Conservation (phyloP, 75 land plant genomes). For the Cupressus sempervirens region DNA sequence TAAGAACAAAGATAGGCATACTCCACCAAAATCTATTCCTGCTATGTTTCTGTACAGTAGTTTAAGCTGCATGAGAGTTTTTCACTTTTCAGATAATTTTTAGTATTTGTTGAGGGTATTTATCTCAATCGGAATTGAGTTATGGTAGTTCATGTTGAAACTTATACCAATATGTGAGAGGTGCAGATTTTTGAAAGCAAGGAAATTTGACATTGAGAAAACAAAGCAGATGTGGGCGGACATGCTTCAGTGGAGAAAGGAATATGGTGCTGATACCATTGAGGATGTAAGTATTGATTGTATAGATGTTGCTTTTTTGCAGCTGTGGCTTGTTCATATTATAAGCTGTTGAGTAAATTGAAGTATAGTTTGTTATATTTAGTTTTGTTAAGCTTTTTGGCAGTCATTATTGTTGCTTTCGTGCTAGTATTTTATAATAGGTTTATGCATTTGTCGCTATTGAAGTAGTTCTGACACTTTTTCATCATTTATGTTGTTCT, state of each 20-base stretch:
- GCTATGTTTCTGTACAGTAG: neutral
- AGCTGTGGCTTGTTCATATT: neutral
- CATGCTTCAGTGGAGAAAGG: conserved; percentile 85
- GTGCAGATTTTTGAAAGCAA: conserved; percentile 77
- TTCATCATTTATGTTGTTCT: neutral
- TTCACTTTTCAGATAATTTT: neutral
- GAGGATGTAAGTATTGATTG: conserved; percentile 39
- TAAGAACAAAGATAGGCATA: neutral
- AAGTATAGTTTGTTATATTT: neutral
- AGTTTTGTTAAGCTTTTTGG: neutral
- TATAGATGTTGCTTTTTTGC: neutral
- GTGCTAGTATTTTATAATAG: neutral
- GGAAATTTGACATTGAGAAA: conserved; percentile 80
- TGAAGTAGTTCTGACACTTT: neutral
- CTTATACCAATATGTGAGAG: neutral
- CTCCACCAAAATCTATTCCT: neutral
- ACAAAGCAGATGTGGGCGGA: conserved; percentile 87
- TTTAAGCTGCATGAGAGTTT: neutral
- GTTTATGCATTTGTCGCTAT: neutral
- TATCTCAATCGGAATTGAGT: neutral
- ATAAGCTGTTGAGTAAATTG: neutral
- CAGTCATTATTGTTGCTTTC: neutral
- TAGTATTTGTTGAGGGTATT: neutral
- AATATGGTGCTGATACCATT: conserved; percentile 71
- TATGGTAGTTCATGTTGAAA: neutral